Percentiles rank a stretch among this genome's conserved stretches.
phyloP scores from a whole-genome alignment of 805 yeast genomes.

The Yamadazyma akitaensis region DNA sequence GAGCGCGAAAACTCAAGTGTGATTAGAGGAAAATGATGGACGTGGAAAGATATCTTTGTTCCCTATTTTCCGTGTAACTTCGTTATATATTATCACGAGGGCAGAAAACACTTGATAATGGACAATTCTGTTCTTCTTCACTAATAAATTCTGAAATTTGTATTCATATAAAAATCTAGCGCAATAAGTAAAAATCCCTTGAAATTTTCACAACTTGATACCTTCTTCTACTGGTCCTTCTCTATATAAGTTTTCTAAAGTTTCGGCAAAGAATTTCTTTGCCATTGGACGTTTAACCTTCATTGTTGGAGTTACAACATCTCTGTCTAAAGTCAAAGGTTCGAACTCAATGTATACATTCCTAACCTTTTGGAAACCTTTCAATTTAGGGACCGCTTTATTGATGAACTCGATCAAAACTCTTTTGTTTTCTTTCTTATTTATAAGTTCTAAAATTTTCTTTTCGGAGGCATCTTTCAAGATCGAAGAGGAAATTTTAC shows the following conservation, averaged over 20 bases:
- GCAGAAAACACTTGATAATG: not conserved
- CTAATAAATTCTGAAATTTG: too few relatives aligned
- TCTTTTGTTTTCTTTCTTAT: conserved; percentile 20
- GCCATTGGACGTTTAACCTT: conserved; percentile 42
- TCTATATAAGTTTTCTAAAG: conserved; percentile 29
- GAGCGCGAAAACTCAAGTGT: not conserved
- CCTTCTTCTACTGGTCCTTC: conserved; percentile 32
- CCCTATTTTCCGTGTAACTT: too few relatives aligned
- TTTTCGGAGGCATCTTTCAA: conserved; percentile 8
- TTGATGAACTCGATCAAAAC: conserved; percentile 24
- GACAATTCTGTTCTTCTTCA: too few relatives aligned
- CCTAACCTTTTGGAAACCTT: conserved; percentile 38
- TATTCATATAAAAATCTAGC: not conserved
- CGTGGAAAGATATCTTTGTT: too few relatives aligned
- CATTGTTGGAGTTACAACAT: conserved; percentile 42
- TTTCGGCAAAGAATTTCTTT: conserved; percentile 23
- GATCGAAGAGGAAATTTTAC: conserved; percentile 5
- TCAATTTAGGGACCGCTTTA: conserved; percentile 22
- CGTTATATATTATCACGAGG: too few relatives aligned
- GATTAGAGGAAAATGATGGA: not conserved
- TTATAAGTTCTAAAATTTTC: conserved; percentile 21
- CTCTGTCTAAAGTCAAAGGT: conserved; percentile 37
- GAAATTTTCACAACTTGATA: conserved; percentile 19
- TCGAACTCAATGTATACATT: conserved; percentile 35
- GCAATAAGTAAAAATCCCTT: not conserved